Base-by-base conservation (phyloP, 2,329 filamentous ascomycete species). In the Dissoconium aciculare region DNA sequence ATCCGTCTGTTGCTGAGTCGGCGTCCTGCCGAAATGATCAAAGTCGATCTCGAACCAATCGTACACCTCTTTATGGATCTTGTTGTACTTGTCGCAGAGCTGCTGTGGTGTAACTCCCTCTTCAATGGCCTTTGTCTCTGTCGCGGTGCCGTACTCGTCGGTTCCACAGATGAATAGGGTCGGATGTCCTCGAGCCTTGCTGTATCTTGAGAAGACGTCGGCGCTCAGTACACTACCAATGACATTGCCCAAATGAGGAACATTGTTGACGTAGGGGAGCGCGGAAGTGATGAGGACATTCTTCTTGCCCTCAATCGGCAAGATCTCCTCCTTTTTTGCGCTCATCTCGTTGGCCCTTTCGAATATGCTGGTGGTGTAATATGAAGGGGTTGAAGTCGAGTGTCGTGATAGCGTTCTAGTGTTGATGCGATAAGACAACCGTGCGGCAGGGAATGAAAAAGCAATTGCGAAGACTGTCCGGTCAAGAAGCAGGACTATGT, bases 41-140 rank as follows among this genome's bases (percentile, higher is more conserved):
- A 95, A 95, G 35, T 71, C 75, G 50, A 95, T 87, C 51, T 84
- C 74, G 62, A 98, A 98, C 83, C 87, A 94, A 55, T 91, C 71
- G 58, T 95, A 95, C 43, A 94, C 78, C 28, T 79, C 81, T 47
- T 83, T 74, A 60, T 94, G 87, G 36, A 92, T 74, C 47, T 73
- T 74, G 60, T 91, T 81, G 64, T 91, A 94, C 62, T 94, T 91
- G 58, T 80, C 73, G 63, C 87, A 94, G 9, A 95, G 72, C 51
- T 85, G 70, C 47, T 79, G 68, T 13, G 87, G 84, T 9, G 77
- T 83, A 40, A 84, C 65, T 10, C 78, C 77, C 54, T 89, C 83
- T 54, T 92, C 83, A 24, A 94, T 71, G 4, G 87, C 87, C 62
- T 92, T 93, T 15, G 87, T 93, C 59, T 94, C 87, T 17, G 85